Conservation (phyloP, 768 basidiomycete genomes). For the Auriscalpium microsporum region DNA sequence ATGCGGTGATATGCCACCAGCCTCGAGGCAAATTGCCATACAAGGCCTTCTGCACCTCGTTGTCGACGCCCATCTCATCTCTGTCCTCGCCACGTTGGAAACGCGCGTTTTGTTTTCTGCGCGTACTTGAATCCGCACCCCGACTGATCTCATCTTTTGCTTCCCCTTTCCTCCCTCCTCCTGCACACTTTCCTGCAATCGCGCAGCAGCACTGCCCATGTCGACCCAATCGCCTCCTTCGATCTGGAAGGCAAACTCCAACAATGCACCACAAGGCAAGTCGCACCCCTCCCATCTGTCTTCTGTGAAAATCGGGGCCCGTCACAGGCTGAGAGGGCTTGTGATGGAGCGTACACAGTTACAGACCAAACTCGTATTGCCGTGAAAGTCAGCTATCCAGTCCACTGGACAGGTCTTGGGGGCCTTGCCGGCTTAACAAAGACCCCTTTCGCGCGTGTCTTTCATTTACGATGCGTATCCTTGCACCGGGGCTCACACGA, state of each 20-base stretch:
- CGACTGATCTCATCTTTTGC: conserved; percentile 10
- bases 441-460: background rate
- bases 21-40: conserved; percentile 18
- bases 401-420: background rate
- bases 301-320: conserved; percentile 5
- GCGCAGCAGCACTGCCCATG: conserved; percentile 3
- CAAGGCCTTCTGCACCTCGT: conserved; percentile 11
- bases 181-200: background rate
- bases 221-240: conserved; percentile 16
- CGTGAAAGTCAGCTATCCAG: background rate
- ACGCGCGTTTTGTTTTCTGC: conserved; percentile 15
- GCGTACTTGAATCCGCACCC: conserved; percentile 14
- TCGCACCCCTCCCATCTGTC: background rate
- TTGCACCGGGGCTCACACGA: background rate
- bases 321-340: background rate
- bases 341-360: background rate
- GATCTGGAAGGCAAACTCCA: conserved; percentile 7
- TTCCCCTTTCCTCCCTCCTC: conserved; percentile 6
- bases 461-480: background rate
- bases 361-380: background rate
- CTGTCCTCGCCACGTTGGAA: conserved; percentile 16
- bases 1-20: conserved; percentile 12
- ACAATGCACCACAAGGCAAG: conserved; percentile 10
- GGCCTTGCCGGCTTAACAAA: background rate
- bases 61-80: conserved; percentile 12